Evolutionary conservation across 2,329 filamentous ascomycete genomes (phyloP).

Genomic region (Fusarium proliferatum): DNA sequence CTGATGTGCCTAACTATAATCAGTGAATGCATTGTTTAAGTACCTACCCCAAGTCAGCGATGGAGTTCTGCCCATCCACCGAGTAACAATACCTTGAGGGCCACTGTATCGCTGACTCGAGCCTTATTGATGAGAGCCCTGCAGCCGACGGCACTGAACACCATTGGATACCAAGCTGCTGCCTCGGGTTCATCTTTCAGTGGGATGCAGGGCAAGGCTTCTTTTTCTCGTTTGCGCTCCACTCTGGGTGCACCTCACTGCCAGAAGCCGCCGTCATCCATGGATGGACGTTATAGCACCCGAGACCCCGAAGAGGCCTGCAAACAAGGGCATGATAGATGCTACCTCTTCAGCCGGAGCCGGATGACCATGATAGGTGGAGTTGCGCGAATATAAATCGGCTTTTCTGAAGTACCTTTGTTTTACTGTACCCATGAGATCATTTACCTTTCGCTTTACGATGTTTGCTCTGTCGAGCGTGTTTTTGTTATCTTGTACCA

Average conservation of each 20-base stretch:
- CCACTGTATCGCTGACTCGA: conserved; percentile 21
- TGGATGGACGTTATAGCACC: conserved; percentile 15
- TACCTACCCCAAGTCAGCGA: background rate
- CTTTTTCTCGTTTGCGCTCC: background rate
- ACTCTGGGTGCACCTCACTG: conserved; percentile 2
- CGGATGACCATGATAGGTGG: conserved; percentile 45
- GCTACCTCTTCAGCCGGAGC: conserved; percentile 19
- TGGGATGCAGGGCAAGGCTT: conserved; percentile 28
- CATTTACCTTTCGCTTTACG: conserved; percentile 2
- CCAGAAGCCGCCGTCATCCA: conserved; percentile 21
- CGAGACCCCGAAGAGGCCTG: conserved; percentile 19
- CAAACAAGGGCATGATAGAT: background rate
- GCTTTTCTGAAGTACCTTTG: conserved; percentile 27
- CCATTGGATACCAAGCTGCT: background rate
- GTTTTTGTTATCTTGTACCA: background rate
- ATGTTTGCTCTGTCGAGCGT: background rate
- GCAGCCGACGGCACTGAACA: background rate
- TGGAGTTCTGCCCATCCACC: background rate
- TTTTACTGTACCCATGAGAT: conserved; percentile 28
- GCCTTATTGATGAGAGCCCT: background rate
- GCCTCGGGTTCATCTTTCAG: conserved; percentile 14
- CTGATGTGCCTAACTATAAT: background rate
- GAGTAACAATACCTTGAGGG: background rate
- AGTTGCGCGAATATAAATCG: conserved; percentile 53
- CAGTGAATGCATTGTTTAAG: conserved; percentile 9